Evolutionary conservation across 805 yeast species (phyloP).

Genomic region (Spathaspora passalidarum): DNA sequence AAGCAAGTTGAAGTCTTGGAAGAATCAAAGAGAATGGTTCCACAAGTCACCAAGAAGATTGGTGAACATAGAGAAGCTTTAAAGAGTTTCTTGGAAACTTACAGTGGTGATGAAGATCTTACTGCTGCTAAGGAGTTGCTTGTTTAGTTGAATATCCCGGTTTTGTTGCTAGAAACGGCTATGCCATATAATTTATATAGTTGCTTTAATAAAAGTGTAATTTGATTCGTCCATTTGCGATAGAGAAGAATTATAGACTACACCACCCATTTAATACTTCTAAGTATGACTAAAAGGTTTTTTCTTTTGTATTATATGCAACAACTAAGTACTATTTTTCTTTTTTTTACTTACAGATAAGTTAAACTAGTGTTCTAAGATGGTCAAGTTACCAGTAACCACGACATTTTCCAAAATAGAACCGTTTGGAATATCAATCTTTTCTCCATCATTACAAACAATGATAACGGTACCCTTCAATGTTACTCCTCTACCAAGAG

Average conservation of each 20-base stretch:
- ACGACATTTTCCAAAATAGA: conserved; percentile 93
- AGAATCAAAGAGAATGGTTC: conserved; percentile 39
- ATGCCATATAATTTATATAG: not conserved
- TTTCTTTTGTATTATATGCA: not conserved
- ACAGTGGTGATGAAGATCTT: conserved; percentile 27
- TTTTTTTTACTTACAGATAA: not conserved
- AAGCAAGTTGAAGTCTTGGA: conserved; percentile 36
- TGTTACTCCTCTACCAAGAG: conserved; percentile 82
- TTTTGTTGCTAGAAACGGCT: not conserved
- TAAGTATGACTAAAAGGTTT: not conserved
- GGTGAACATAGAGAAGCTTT: conserved; percentile 15
- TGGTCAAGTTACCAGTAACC: conserved; percentile 93
- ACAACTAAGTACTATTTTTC: not conserved
- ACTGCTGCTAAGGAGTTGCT: conserved; percentile 17
- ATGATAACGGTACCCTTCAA: conserved; percentile 97
- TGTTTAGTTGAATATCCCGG: not conserved
- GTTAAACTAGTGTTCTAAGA: conserved; percentile 70
- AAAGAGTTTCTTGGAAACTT: conserved; percentile 9
- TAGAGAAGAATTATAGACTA: too few species aligned
- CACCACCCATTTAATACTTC: too few species aligned
- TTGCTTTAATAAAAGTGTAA: not conserved
- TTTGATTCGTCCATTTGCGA: too few species aligned
- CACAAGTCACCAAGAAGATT: conserved; percentile 21
- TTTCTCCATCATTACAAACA: conserved; percentile 95
- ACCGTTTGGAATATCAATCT: conserved; percentile 96